Percentiles rank a stretch among this genome's conserved stretches.
These are phyloP conservation scores for Penicillium subrubescens DNA, from an alignment of 495 filamentous ascomycete species.

Conservation along the genomic window DNA sequence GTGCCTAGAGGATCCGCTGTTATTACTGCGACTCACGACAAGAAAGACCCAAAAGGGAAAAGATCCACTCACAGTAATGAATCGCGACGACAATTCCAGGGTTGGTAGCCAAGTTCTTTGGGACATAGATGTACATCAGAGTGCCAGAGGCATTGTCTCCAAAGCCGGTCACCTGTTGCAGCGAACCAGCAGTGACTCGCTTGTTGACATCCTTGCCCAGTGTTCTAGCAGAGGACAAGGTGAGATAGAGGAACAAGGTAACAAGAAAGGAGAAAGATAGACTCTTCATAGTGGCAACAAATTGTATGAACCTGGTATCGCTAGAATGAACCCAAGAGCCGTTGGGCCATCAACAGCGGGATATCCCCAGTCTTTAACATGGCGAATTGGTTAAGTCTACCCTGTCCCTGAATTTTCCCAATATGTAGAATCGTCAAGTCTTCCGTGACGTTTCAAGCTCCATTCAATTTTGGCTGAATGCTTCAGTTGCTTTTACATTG, in stretches of 20 bases:
- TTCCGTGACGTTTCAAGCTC: neutral
- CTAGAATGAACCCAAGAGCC: neutral
- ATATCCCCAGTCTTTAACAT: neutral
- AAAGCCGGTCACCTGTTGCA: constrained; percentile 1
- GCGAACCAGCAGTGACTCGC: neutral
- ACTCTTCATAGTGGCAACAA: neutral
- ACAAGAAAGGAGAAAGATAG: neutral
- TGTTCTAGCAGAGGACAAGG: neutral
- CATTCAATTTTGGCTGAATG: neutral
- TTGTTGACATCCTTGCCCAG: neutral
- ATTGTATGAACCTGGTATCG: neutral
- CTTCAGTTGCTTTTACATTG: neutral
- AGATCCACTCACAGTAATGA: neutral
- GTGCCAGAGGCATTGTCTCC: neutral
- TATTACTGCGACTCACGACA: neutral
- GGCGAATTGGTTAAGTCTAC: neutral
- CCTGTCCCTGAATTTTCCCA: neutral
- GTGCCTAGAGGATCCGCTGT: neutral
- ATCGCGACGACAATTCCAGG: constrained; percentile 1
- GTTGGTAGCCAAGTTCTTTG: neutral
- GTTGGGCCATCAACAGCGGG: neutral
- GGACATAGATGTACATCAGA: constrained; percentile 1
- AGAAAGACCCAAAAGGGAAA: neutral
- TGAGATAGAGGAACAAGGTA: neutral
- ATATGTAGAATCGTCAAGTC: neutral